Evolutionary conservation across 129 eudicot genomes (phyloP).

Genomic region (Tagetes erecta): DNA sequence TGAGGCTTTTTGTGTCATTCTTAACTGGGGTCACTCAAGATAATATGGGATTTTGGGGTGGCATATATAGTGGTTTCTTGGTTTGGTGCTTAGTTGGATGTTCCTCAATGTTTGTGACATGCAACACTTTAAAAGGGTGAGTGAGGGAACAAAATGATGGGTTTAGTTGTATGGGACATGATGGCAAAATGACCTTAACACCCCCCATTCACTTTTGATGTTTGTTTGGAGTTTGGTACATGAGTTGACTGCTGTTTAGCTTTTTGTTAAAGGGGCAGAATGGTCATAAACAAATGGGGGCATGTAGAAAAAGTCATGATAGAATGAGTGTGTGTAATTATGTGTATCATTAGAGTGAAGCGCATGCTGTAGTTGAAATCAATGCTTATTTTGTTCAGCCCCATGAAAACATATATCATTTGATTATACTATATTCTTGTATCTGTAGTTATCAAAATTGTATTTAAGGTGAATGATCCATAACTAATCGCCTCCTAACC

Average conservation of each 20-base stretch:
- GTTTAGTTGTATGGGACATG: constrained; percentile 26
- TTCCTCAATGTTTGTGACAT: constrained; percentile 41
- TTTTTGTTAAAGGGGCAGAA: constrained; percentile 25
- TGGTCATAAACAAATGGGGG: constrained; percentile 19
- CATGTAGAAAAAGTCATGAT: constrained; percentile 12
- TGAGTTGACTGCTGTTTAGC: constrained; percentile 1
- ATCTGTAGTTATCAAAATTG: not conserved
- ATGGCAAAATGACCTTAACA: constrained; percentile 10
- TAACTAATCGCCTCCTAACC: not conserved
- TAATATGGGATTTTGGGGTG: constrained; percentile 21
- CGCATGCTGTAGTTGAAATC: constrained; percentile 44
- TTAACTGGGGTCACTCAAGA: not conserved
- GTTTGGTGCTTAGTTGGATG: constrained; percentile 45
- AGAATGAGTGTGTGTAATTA: constrained; percentile 18
- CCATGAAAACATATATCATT: constrained; percentile 29
- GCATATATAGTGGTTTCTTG: constrained; percentile 37
- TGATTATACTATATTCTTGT: not conserved
- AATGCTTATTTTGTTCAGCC: constrained; percentile 26
- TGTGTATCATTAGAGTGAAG: constrained; percentile 20
- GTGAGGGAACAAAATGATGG: constrained; percentile 60
- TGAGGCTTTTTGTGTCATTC: constrained; percentile 26
- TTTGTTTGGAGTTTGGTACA: not conserved
- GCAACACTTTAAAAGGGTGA: constrained; percentile 32
- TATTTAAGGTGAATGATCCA: not conserved
- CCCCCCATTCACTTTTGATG: constrained; percentile 27